Evolutionary conservation across 306 rosid species (phyloP).

Genomic region (Quercus bicolor): DNA sequence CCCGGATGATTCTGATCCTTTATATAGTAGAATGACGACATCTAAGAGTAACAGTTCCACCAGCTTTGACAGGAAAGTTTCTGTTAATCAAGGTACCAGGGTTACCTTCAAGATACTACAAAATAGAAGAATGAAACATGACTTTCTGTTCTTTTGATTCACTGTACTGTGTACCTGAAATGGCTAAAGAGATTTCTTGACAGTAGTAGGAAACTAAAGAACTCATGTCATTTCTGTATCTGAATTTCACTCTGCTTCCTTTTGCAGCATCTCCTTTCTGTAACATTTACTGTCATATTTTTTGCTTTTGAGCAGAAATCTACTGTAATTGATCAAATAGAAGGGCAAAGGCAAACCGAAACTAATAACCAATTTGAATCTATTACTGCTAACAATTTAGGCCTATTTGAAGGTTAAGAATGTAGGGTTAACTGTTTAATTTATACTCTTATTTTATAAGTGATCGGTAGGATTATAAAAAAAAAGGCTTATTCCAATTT

Average conservation of each 20-base stretch:
- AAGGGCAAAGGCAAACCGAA: too few species aligned
- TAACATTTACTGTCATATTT: background rate
- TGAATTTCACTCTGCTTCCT: background rate
- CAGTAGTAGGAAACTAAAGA: background rate
- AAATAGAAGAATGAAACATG: background rate
- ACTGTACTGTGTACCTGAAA: background rate
- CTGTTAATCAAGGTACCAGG: background rate
- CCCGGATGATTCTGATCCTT: constrained; percentile 5
- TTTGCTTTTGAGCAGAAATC: background rate
- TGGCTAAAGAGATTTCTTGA: constrained; percentile 1
- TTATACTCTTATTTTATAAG: too few species aligned
- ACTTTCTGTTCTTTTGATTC: background rate
- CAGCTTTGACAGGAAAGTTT: constrained; percentile 14
- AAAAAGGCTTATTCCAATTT: too few species aligned
- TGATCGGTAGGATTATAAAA: too few species aligned
- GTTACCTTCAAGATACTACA: background rate
- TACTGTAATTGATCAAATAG: background rate
- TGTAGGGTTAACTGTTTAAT: too few species aligned
- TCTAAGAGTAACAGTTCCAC: constrained; percentile 17
- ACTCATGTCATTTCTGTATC: constrained; percentile 1
- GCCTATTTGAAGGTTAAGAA: too few species aligned
- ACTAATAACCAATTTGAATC: too few species aligned
- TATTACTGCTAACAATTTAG: too few species aligned
- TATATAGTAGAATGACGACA: constrained; percentile 2
- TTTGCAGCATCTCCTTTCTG: background rate